phyloP scores from a whole-genome alignment of 108 stramenopile species.

The Nannochloropsis salina region DNA sequence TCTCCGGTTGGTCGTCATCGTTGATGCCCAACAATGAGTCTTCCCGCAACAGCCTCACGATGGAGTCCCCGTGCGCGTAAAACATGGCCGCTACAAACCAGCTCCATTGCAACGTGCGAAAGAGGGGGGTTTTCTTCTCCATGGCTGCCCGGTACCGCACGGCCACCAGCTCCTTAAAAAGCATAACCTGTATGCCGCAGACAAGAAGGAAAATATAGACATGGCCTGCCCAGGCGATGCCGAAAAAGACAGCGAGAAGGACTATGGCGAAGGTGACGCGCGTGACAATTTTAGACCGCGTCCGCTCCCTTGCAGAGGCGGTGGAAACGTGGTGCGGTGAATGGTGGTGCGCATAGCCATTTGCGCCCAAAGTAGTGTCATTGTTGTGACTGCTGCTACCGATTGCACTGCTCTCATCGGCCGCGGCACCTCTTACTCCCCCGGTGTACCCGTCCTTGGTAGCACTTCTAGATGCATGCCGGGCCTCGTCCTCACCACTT shows the following conservation, averaged over 20 bases:
- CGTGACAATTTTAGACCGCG: constrained; percentile 31
- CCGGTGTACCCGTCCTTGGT: not conserved
- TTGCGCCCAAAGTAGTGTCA: not conserved
- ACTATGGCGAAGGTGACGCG: constrained; percentile 24
- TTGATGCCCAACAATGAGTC: constrained; percentile 1
- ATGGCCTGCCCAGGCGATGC: constrained; percentile 44
- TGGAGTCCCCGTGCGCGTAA: constrained; percentile 68
- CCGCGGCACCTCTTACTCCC: not conserved
- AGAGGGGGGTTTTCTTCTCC: constrained; percentile 83
- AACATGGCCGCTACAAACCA: constrained; percentile 87
- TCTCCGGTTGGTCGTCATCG: constrained; percentile 24
- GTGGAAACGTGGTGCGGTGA: not conserved
- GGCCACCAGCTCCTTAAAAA: constrained; percentile 90
- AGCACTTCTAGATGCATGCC: too few relatives aligned
- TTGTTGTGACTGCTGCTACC: not conserved
- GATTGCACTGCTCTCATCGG: not conserved
- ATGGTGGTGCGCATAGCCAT: not conserved
- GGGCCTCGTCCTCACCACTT: not conserved
- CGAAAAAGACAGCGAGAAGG: constrained; percentile 35
- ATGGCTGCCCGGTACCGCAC: constrained; percentile 72
- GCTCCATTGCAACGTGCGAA: constrained; percentile 94
- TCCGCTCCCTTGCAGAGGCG: not conserved
- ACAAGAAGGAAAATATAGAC: constrained; percentile 42
- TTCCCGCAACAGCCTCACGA: constrained; percentile 39
- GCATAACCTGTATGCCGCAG: constrained; percentile 46